Evolutionary conservation across 2,329 filamentous ascomycete genomes (phyloP).

Genomic region (Scytalidium sp.): DNA sequence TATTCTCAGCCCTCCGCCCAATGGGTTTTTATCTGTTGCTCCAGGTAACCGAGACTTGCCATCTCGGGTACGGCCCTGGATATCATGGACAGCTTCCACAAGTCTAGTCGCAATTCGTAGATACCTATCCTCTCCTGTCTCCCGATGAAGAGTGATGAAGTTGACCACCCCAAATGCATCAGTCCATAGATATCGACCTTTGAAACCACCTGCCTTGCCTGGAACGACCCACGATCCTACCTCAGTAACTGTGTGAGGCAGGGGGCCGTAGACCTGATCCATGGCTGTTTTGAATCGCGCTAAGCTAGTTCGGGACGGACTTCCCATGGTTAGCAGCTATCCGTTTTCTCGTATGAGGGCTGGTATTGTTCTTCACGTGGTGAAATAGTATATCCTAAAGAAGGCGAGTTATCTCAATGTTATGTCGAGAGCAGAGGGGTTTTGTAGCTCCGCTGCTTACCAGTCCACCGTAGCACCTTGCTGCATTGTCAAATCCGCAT

Average conservation of each 20-base stretch:
- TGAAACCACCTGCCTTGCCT: constrained; percentile 40
- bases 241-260: not conserved
- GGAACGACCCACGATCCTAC: constrained; percentile 22
- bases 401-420: no score
- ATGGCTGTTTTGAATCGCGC: not conserved
- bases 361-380: no score
- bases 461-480: no score
- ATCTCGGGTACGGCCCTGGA: constrained; percentile 51
- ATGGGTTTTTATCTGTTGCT: constrained; percentile 47
- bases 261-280: not conserved
- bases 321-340: not conserved
- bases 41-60: constrained; percentile 42
- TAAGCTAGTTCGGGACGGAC: not conserved
- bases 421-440: no score
- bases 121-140: constrained; percentile 38
- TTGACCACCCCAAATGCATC: constrained; percentile 60
- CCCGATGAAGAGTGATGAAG: constrained; percentile 50
- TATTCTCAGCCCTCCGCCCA: constrained; percentile 54
- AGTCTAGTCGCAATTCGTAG: constrained; percentile 46
- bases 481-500: no score
- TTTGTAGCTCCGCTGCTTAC: no score
- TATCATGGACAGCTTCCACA: constrained; percentile 47
- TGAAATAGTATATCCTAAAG: no score
- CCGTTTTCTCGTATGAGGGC: no score
- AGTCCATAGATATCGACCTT: constrained; percentile 59